Percentiles rank a stretch among this genome's conserved stretches.
Evolutionary conservation across 768 basidiomycete genomes (phyloP).

Genomic region (Psilocybe cubensis): DNA sequence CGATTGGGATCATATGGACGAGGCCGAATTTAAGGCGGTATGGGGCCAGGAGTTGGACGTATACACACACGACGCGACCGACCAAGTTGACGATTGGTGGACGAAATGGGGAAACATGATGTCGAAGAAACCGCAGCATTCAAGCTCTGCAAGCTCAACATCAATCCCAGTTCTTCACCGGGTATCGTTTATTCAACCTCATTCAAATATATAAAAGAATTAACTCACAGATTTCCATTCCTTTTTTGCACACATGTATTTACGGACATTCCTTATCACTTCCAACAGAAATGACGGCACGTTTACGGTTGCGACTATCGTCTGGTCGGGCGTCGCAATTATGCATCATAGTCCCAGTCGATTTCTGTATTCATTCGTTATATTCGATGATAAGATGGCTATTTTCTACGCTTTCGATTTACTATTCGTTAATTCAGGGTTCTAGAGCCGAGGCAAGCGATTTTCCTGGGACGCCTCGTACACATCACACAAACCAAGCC

Average conservation of each 20-base stretch:
- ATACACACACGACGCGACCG: slow-evolving; percentile 55
- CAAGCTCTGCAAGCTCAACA: background rate
- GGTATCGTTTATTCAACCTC: background rate
- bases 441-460: background rate
- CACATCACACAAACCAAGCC: background rate
- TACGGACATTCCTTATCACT: background rate
- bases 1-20: slow-evolving; percentile 50
- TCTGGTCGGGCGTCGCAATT: background rate
- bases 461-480: background rate
- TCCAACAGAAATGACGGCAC: background rate
- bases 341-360: background rate
- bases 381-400: background rate
- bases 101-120: slow-evolving; percentile 43
- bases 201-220: background rate
- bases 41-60: slow-evolving; percentile 59
- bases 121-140: background rate
- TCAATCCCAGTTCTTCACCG: background rate
- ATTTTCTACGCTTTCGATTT: background rate
- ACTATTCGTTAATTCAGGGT: background rate
- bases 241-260: background rate
- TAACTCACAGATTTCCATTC: background rate
- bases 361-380: background rate
- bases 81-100: slow-evolving; percentile 71
- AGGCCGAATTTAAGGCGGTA: slow-evolving; percentile 44
- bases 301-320: background rate